These are phyloP conservation scores for Globisporangium mamillatum DNA, from an alignment of 352 stramenopile genomes.

Conservation along the genomic window DNA sequence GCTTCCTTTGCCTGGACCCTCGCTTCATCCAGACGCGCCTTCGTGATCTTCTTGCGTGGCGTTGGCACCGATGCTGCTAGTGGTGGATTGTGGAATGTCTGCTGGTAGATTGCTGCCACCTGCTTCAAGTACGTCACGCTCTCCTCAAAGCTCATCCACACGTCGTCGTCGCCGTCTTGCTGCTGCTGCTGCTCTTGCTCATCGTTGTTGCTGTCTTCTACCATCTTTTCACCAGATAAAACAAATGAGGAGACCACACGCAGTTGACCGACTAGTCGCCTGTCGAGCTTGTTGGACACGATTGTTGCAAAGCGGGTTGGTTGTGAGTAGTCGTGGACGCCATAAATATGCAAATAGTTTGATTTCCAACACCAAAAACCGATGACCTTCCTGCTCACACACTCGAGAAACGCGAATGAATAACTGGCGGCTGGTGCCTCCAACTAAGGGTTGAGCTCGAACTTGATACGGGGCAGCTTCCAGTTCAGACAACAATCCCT, in stretches of 20 bases:
- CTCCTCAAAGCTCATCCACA: conserved; percentile 46
- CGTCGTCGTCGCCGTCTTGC: conserved; percentile 15
- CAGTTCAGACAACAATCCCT: neutral
- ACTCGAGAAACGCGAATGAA: neutral
- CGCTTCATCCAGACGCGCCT: conserved; percentile 39
- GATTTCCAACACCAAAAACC: neutral
- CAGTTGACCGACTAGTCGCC: neutral
- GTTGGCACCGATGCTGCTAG: neutral
- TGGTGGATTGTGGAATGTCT: conserved; percentile 27
- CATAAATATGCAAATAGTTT: conserved; percentile 1
- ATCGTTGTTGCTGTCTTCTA: neutral
- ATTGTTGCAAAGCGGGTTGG: neutral
- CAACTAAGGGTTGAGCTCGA: neutral
- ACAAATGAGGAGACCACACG: neutral
- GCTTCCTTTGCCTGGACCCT: conserved; percentile 48
- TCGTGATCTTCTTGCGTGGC: conserved; percentile 27
- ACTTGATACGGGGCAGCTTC: neutral
- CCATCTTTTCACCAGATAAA: neutral
- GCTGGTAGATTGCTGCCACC: conserved; percentile 50
- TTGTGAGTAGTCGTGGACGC: neutral
- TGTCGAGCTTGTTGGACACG: neutral
- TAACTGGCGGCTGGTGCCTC: neutral
- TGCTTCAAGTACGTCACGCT: conserved; percentile 54
- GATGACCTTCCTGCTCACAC: neutral
- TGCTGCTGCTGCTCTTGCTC: conserved; percentile 10